phyloP scores from a whole-genome alignment of 2,329 filamentous ascomycete genomes.

The Cryphonectria carpinicola region DNA sequence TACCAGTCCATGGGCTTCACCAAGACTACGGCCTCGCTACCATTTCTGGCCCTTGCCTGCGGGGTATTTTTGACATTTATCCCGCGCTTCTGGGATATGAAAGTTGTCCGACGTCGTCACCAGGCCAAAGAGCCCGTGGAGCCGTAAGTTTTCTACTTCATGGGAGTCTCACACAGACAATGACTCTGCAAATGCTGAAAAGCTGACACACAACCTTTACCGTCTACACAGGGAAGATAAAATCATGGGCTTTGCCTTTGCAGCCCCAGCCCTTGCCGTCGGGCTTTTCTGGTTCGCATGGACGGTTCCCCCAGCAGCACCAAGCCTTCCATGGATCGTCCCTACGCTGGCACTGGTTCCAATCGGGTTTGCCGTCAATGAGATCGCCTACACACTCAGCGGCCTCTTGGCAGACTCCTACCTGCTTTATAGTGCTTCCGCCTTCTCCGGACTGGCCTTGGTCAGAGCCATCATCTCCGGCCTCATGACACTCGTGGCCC shows the following conservation, averaged over 20 bases:
- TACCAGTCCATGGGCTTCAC: no score
- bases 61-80: conserved; percentile 47
- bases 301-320: conserved; percentile 48
- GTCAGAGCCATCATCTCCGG: no score
- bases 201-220: no score
- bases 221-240: conserved; percentile 43
- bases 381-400: conserved; percentile 38
- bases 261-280: conserved; percentile 46
- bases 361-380: conserved; percentile 52
- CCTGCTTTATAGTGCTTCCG: conserved; percentile 34
- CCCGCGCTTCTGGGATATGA: conserved; percentile 46
- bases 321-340: conserved; percentile 43
- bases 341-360: conserved; percentile 45
- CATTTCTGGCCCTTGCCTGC: conserved; percentile 45
- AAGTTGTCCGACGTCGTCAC: conserved; percentile 31
- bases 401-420: conserved; percentile 36
- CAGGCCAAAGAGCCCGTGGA: conserved; percentile 29
- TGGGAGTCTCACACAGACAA: no score
- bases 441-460: conserved; percentile 1
- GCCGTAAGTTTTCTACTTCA: background rate
- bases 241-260: conserved; percentile 49
- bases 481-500: no score
- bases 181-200: no score
- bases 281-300: conserved; percentile 52
- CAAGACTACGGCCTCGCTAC: conserved; percentile 37